Percentiles rank a stretch among this genome's conserved stretches.
These are phyloP conservation scores for Apophysomyces ossiformis DNA, from an alignment of 371 early-diverging fungal genomes.

Conservation along the genomic window DNA sequence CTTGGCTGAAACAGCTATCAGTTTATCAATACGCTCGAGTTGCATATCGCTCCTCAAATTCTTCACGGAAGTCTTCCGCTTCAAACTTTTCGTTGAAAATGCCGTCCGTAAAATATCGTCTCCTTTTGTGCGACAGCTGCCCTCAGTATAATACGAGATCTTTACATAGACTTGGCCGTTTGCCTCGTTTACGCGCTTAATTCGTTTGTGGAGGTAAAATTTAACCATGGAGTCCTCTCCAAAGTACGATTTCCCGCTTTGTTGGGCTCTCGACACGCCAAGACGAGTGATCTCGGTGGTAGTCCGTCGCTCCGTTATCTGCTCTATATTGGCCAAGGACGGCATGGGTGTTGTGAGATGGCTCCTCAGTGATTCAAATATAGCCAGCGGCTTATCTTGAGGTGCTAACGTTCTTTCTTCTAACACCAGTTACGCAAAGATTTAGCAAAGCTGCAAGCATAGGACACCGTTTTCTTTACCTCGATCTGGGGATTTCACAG, in stretches of 20 bases:
- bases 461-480: slow-evolving; percentile 33
- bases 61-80: slow-evolving; percentile 23
- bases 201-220: slow-evolving; percentile 54
- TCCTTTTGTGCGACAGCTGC: neutral
- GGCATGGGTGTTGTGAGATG: slow-evolving; percentile 67
- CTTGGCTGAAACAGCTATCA: slow-evolving; percentile 40
- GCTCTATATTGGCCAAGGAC: slow-evolving; percentile 42
- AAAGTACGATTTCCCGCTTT: slow-evolving; percentile 1
- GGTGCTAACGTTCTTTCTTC: slow-evolving; percentile 61
- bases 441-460: neutral
- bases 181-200: slow-evolving; percentile 39
- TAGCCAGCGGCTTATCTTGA: slow-evolving; percentile 62
- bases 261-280: slow-evolving; percentile 34
- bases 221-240: slow-evolving; percentile 26
- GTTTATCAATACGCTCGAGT: slow-evolving; percentile 48
- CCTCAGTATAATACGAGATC: slow-evolving; percentile 17
- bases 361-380: slow-evolving; percentile 61
- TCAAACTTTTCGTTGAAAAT: slow-evolving; percentile 21
- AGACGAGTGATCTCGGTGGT: slow-evolving; percentile 41
- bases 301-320: slow-evolving; percentile 33
- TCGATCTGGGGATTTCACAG: slow-evolving; percentile 63
- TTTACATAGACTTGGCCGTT: slow-evolving; percentile 39
- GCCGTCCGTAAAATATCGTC: neutral
- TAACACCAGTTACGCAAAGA: slow-evolving; percentile 12
- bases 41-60: slow-evolving; percentile 7